Evolutionary conservation across 148 eudicot genomes (phyloP), one percentile per base, ranked within the genome.

Genomic region (Pouteria glomerata): DNA sequence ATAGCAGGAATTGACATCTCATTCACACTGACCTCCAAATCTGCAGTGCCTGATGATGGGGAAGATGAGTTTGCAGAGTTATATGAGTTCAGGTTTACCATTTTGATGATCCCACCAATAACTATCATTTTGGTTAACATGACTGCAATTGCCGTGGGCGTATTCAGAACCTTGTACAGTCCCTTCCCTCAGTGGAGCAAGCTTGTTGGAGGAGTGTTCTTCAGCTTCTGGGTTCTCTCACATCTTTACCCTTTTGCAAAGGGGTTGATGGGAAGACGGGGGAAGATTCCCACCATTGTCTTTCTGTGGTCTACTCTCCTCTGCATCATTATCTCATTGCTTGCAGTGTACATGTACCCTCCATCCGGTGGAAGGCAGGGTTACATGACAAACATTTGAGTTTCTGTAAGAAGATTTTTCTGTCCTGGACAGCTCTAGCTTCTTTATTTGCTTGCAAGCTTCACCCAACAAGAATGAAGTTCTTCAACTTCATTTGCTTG

Each of bases 131-230:
- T 95, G 83, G 83, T 95, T 16, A 95, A 95, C 73, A 69, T 87
- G 84, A 84, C 88, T 0, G 97, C 97, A 0, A 88, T 95, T 0
- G 96, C 81, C 0, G 96, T 95, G 26, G 97, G 96, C 1, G 58
- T 81, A 2, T 89, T 89, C 4, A 87, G 97, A 79, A 92, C 97
- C 0, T 33, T 95, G n/a, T 95, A 95, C 70, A 95, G 96, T 77
- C 93, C 96, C 7, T 91, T 89, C 61, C 99, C 98, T 1, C 82
- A 95, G 70, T 95, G 99, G 99, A 95, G 99, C 71, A 95, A 88
- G 88, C 86, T 95, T 0, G 66, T 95, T 23, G 99, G 99, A 27
- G 99, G 96, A 0, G 96, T 95, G 8, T 95, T 95, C 83, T 95
- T 95, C 80, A 95, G 99, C 80, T 91, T 95, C 57, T 95, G 99